phyloP scores from a whole-genome alignment of 371 early-diverging fungal species.

The Zopfochytrium polystomum region DNA sequence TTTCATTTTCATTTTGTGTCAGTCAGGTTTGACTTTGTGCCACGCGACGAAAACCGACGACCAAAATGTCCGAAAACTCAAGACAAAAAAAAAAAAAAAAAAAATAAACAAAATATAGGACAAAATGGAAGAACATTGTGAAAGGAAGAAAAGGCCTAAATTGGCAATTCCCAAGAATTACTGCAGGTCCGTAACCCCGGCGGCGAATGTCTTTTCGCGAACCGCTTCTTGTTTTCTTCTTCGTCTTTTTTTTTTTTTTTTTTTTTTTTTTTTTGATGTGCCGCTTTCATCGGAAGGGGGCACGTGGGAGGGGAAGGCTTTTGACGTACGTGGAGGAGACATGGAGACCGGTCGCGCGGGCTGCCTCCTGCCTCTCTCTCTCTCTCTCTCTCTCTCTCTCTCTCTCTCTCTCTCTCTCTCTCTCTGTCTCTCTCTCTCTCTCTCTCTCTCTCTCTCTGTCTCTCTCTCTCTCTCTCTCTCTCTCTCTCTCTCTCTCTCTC shows the following conservation, averaged over 20 bases:
- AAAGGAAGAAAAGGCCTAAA: too few species aligned
- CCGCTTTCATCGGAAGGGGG: too few species aligned
- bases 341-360: too few species aligned
- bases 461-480: background rate
- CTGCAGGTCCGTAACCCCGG: background rate
- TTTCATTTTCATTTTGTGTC: too few species aligned
- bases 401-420: background rate
- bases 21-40: too few species aligned
- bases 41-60: too few species aligned
- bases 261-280: too few species aligned
- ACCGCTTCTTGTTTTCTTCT: background rate
- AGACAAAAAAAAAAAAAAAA: slow-evolving; percentile 1
- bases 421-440: background rate
- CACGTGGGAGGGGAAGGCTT: background rate
- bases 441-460: background rate
- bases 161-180: background rate
- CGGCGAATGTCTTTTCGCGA: too few species aligned
- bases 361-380: background rate
- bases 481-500: background rate
- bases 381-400: background rate
- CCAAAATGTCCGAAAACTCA: background rate
- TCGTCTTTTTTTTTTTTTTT: too few species aligned
- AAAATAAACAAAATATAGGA: slow-evolving; percentile 1
- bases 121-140: too few species aligned
- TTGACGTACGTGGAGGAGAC: background rate